Evolutionary conservation across 140 eudicot species (phyloP), one percentile per base, ranked within the genome.

Genomic region (Stevia rebaudiana): DNA sequence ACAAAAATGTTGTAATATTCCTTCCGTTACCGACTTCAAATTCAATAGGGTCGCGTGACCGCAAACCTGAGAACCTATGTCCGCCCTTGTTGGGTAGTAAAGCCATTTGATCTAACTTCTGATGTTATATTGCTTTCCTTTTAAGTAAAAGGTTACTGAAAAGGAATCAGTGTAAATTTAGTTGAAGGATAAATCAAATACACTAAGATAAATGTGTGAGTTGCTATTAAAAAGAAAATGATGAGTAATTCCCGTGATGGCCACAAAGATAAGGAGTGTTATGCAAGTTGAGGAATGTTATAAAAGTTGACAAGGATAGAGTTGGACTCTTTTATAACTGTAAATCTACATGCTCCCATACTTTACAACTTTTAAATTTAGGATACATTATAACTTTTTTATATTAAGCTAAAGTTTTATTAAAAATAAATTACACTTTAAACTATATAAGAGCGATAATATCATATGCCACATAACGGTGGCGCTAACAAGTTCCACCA

Each of bases 201-300:
- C 4, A 28, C 2, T 28, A n/a, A n/a, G n/a, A n/a, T n/a, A n/a
- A n/a, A n/a, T n/a, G n/a, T n/a, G n/a, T n/a, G n/a, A n/a, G n/a
- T n/a, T n/a, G n/a, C n/a, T n/a, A n/a, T 28, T 28, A 28, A 9
- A 58, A 36, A 11, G 11, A 48, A 1, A 15, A 16, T 44, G 40
- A 69, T 18, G 16, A 36, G 62, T 3, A 41, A 52, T 8, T 23
- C 2, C 41, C 35, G 5, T 54, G 41, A 63, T 43, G 60, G 42
- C 43, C 72, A 73, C 30, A 46, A 55, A 46, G 68, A 61, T 40
- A 19, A 65, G 37, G 73, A 74, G 66, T 65, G 56, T 36, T 46
- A 47, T 56, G 68, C 73, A 73, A 73, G 51, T 73, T 50, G 76
- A 73, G 61, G 78, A 73, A 73, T 65, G 54, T 65, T 65, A 23